Evolutionary conservation across 2,329 filamentous ascomycete genomes (phyloP), one percentile per base, ranked within the genome.

Genomic region (Tolypocladium tundrense): DNA sequence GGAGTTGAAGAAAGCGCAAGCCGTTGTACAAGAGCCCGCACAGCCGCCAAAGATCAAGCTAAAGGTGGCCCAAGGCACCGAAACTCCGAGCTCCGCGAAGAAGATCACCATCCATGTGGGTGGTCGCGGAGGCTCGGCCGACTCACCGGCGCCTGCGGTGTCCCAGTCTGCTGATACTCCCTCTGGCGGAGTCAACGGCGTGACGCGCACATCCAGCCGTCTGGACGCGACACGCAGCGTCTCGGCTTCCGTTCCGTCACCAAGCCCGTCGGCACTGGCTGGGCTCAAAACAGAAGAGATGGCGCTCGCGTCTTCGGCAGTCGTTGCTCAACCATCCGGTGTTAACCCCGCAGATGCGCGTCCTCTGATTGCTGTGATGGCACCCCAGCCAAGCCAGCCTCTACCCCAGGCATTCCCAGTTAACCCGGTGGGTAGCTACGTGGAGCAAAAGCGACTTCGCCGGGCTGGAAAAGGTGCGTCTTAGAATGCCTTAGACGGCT

Each of bases 31-130:
- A 54, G 88, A 94, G 70, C 88, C 90, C 16, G 76, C 82, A 1
- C 84, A 87, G 65, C 84, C 88, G 65, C 84, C 88, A 41, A 91
- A 90, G 68, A 88, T 95, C 66, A 95, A 91, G 72, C 78, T 96
- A 58, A 92, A 89, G 70, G 81, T 91, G 67, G 78, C 81, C 6
- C 73, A 76, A 50, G 70, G 71, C 31, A 67, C 71, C 37, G 77
- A 82, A 37, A 73, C 75, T 11, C 71, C 80, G 1, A 64, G 66
- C 50, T 71, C 75, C 59, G 70, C 77, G 10, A 86, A 85, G 70
- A 88, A 84, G 69, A 85, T 93, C 58, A 92, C 86, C 24, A 82
- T 91, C 54, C 87, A 86, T 61, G 81, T 91, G 57, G 85, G 84
- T 64, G 81, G 79, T 43, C 82, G 81, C 65, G 78, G 77, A 55